Base-by-base conservation (phyloP, 257 asterid species). In the Knoxia roxburghii region DNA sequence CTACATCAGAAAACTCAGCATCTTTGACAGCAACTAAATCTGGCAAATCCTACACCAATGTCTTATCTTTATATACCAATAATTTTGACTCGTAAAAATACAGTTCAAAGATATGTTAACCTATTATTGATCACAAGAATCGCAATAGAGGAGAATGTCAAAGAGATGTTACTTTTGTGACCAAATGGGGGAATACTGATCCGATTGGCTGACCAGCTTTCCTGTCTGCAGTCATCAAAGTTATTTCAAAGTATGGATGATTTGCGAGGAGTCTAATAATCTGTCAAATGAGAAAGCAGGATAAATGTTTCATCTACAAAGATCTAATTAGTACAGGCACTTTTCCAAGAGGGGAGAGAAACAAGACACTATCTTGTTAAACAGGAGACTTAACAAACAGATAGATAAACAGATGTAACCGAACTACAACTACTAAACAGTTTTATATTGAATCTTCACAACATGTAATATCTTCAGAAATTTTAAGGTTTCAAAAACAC, bases 131-230 rank as follows among this genome's bases (percentile, higher is more conserved):
- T 23, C 37, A 72, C n/a, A 66, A 65, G 54, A 33, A 48, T n/a
- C 52, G 61, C 7, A 64, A 49, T 27, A 48, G 26, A 14, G 64
- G 39, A 50, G 43, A 54, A 60, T 60, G 53, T 55, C 64, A 29
- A 32, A 41, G 43, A 68, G 35, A 50, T 85, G 10, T 7, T 82
- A 84, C 98, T 75, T 82, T 93, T 69, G 81, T 82, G 35, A 71
- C 90, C 76, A 92, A 77, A 81, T 89, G 97, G 70, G 98, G 97
- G 67, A 87, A 92, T 58, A 92, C 97, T 1, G 96, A 86, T 82
- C 80, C 96, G 32, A 92, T 86, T n/a, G 97, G 81, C 72, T 87
- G 96, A 18, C 97, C 98, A 58, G 98, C 98, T 86, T 92, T 89
- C 69, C 95, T 74, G 76, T 89, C 96, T 21, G 97, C 98, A 20